phyloP scores from a whole-genome alignment of 2,329 filamentous ascomycete genomes.

The Paecilomyces sp. region DNA sequence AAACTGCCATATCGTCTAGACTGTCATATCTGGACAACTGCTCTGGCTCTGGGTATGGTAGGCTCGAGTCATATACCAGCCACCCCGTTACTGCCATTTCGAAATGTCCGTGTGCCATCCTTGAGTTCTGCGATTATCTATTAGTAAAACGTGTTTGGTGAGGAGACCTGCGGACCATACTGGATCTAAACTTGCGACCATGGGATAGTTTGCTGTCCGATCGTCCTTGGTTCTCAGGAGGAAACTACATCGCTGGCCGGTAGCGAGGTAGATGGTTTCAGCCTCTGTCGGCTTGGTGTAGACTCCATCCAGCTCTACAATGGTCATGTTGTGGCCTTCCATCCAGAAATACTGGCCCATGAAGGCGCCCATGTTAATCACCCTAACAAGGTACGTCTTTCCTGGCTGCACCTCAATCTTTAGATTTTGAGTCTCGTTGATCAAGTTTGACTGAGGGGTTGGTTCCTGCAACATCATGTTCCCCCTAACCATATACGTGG shows the following conservation, averaged over 20 bases:
- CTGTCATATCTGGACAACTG: not conserved
- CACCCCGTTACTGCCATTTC: not conserved
- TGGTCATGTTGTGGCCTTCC: not conserved
- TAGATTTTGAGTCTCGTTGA: constrained; percentile 61
- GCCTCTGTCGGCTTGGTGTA: not conserved
- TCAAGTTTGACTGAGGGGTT: constrained; percentile 59
- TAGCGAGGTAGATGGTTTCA: not conserved
- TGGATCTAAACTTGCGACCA: not conserved
- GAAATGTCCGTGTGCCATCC: not conserved
- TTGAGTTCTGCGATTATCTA: not conserved
- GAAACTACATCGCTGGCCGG: not conserved
- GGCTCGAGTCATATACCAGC: not conserved
- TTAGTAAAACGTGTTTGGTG: not conserved
- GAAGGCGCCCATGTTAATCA: constrained; percentile 68
- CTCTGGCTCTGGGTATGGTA: not conserved
- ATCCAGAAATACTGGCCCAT: constrained; percentile 24
- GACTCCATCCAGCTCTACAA: not conserved
- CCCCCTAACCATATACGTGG: constrained; percentile 40
- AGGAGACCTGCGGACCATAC: not conserved
- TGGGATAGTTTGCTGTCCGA: not conserved
- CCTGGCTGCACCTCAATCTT: constrained; percentile 47
- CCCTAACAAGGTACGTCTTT: constrained; percentile 63
- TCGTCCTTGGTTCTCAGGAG: not conserved
- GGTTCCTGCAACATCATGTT: constrained; percentile 54
- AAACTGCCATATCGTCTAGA: not conserved